Percentiles rank a stretch among this genome's conserved stretches.
These are phyloP conservation scores for Gypsophila paniculata DNA, from an alignment of 179 eudicot genomes.

Conservation along the genomic window DNA sequence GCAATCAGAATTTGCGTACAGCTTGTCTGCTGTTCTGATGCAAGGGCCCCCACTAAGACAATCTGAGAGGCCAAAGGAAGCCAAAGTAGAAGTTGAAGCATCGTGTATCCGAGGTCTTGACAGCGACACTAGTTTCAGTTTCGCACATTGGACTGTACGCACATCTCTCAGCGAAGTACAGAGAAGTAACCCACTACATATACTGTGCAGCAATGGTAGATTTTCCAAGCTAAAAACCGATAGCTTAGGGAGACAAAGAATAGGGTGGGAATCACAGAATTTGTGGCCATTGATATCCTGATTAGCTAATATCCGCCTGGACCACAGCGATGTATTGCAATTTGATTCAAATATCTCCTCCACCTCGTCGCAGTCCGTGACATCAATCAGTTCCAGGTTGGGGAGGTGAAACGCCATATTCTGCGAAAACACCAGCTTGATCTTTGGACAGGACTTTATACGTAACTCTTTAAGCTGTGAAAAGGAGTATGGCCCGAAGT, in stretches of 20 bases:
- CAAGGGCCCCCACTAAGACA: conserved; percentile 6
- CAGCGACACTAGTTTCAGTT: neutral
- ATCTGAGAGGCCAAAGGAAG: conserved; percentile 13
- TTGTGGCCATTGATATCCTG: neutral
- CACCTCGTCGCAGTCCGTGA: neutral
- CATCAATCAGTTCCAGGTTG: neutral
- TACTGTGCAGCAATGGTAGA: neutral
- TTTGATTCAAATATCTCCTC: conserved; percentile 13
- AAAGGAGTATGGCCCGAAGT: neutral
- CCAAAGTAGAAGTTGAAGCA: conserved; percentile 14
- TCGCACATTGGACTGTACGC: neutral
- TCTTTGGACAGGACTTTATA: conserved; percentile 1
- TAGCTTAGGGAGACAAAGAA: conserved; percentile 1
- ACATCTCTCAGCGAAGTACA: neutral
- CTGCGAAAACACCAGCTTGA: conserved; percentile 14
- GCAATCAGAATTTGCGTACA: conserved; percentile 2
- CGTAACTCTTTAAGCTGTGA: neutral
- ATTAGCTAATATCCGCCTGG: neutral
- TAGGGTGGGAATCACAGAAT: neutral
- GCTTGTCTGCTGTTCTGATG: neutral
- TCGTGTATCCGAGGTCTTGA: neutral
- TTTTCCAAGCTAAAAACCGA: neutral
- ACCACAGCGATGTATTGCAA: neutral
- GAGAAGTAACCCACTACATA: conserved; percentile 10
- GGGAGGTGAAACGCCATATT: conserved; percentile 2